Conservation (phyloP, 441 rosid species). For the Metrosideros polymorpha region DNA sequence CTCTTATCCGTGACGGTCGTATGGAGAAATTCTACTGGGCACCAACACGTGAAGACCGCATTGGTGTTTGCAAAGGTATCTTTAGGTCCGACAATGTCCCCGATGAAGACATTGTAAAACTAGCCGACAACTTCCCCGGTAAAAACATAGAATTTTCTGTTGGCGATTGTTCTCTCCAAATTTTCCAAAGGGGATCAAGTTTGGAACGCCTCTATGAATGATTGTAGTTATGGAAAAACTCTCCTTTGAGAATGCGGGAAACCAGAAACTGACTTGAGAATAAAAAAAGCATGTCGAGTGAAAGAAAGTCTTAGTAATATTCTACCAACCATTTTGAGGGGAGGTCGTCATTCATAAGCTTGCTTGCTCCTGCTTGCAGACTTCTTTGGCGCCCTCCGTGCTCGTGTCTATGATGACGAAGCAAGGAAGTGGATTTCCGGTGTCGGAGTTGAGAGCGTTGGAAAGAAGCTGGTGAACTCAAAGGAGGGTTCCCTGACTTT, state of each 20-base stretch:
- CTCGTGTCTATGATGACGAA: constrained; percentile 10
- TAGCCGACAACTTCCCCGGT: constrained; percentile 7
- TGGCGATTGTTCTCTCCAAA: not conserved
- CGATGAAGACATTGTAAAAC: not conserved
- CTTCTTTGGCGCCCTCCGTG: constrained; percentile 12
- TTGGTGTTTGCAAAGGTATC: constrained; percentile 11
- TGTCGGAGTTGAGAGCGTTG: not conserved
- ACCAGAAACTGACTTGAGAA: not conserved
- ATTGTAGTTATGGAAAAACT: not conserved
- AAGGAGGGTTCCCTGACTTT: constrained; percentile 11
- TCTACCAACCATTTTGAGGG: not conserved
- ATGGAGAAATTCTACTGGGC: constrained; percentile 19
- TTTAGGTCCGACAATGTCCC: constrained; percentile 7
- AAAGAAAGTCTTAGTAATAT: not conserved
- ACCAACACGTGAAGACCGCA: constrained; percentile 10
- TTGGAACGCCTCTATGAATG: not conserved
- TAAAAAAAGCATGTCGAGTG: not conserved
- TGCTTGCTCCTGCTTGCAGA: not conserved
- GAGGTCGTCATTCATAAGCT: not conserved
- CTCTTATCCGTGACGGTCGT: constrained; percentile 15
- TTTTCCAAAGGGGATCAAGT: not conserved
- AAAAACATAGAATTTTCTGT: not conserved
- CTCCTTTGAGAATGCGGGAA: not conserved
- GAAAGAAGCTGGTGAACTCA: constrained; percentile 15
- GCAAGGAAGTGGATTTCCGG: constrained; percentile 11